phyloP scores from a whole-genome alignment of 2,329 filamentous ascomycete species.

The Exophiala viscosa region DNA sequence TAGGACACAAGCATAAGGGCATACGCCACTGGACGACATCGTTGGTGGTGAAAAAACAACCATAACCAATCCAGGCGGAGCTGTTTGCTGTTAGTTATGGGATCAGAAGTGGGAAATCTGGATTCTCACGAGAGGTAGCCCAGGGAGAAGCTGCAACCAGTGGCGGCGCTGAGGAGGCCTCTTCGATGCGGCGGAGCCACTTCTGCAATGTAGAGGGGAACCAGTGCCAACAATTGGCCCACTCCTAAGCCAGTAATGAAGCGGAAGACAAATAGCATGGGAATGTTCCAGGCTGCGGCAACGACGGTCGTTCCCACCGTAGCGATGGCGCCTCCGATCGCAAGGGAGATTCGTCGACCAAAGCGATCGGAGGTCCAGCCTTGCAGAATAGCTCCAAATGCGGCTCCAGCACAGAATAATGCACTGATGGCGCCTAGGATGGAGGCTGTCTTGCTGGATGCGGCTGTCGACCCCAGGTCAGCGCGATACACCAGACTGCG shows the following conservation, averaged over 20 bases:
- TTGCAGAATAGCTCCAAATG: constrained; percentile 35
- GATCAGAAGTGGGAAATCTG: constrained; percentile 31
- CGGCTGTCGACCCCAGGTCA: too few relatives aligned
- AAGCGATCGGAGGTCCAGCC: constrained; percentile 35
- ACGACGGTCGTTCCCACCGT: constrained; percentile 36
- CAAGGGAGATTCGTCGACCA: constrained; percentile 32
- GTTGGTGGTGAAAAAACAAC: neutral
- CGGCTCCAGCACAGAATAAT: constrained; percentile 29
- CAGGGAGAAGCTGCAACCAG: too few relatives aligned
- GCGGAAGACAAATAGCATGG: neutral
- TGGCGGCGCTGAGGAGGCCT: constrained; percentile 22
- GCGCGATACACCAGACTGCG: too few relatives aligned
- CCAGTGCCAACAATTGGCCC: constrained; percentile 37
- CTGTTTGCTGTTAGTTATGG: too few relatives aligned
- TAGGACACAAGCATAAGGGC: constrained; percentile 67
- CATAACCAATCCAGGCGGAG: neutral
- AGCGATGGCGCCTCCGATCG: constrained; percentile 32
- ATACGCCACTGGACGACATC: constrained; percentile 59
- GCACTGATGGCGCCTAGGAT: too few relatives aligned
- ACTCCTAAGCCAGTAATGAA: constrained; percentile 40
- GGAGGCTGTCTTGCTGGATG: too few relatives aligned
- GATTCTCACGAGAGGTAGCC: too few relatives aligned
- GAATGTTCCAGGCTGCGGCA: constrained; percentile 41
- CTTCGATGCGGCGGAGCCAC: constrained; percentile 39
- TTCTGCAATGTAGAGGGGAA: constrained; percentile 21